A percentile compares a stretch with the other conserved stretches of the same genome.
phyloP scores from a whole-genome alignment of 2,329 filamentous ascomycete species.

The Claviceps citrina region DNA sequence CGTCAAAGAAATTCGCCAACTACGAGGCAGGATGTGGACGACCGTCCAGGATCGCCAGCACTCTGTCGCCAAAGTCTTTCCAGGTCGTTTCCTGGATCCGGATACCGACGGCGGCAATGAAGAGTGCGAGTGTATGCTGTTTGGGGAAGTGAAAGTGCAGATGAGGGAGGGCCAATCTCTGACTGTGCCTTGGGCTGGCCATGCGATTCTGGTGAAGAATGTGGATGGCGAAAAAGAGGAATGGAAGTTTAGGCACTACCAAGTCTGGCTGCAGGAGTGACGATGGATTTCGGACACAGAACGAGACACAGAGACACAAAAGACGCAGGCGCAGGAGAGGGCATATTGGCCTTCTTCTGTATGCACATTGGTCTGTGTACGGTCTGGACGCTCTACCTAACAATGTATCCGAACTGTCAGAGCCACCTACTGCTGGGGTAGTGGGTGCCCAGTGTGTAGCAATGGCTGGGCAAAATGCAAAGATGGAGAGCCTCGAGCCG shows the following conservation, averaged over 20 bases:
- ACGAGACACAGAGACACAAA: too few relatives aligned
- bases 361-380: too few relatives aligned
- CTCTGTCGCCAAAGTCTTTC: constrained; percentile 26
- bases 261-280: constrained; percentile 17
- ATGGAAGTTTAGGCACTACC: constrained; percentile 20
- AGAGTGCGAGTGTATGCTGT: constrained; percentile 21
- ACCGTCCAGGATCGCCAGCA: constrained; percentile 25
- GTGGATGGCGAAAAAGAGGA: constrained; percentile 10
- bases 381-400: too few relatives aligned
- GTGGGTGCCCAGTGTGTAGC: too few relatives aligned
- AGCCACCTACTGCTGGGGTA: too few relatives aligned
- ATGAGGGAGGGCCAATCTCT: constrained; percentile 14
- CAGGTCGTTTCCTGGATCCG: constrained; percentile 17
- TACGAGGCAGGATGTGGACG: constrained; percentile 30
- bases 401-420: too few relatives aligned
- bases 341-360: too few relatives aligned
- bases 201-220: constrained; percentile 16
- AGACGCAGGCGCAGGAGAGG: too few relatives aligned
- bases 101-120: constrained; percentile 6
- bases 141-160: constrained; percentile 16
- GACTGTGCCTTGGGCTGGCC: constrained; percentile 17
- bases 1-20: constrained; percentile 22
- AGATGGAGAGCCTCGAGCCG: too few relatives aligned
- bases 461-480: too few relatives aligned
- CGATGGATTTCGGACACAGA: too few relatives aligned